Evolutionary conservation across 78 protist genomes (phyloP), one percentile per base, ranked within the genome.

Genomic region (Bodo saltans): DNA sequence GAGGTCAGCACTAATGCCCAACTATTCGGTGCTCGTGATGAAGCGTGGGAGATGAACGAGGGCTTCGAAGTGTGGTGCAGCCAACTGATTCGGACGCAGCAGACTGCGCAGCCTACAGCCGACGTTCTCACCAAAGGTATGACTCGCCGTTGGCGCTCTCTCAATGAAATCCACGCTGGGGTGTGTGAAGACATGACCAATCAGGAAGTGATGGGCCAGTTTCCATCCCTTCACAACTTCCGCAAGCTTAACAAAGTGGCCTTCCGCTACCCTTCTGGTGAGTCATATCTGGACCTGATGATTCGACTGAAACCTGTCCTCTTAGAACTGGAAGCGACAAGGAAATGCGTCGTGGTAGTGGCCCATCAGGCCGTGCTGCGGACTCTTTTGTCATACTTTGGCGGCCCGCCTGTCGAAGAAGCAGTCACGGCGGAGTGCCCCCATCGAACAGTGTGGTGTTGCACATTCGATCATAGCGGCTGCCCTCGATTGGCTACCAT

Each of bases 111-210:
- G 1, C 0, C 38, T 25, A 0, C 42, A n/a, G 37, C 17, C 40
- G 35, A 39, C n/a, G n/a, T n/a, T n/a, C 34, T 29, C 29, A 71
- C 30, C 74, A 68, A 81, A 34, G 28, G 30, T 34, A 37, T 33
- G 72, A n/a, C n/a, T n/a, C n/a, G n/a, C n/a, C 69, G n/a, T 3
- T 91, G 90, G 91, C n/a, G 88, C 26, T 90, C 92, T n/a, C 88
- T 93, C 67, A 96, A 94, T 70, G 97, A 96, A 85, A 90, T 96
- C 72, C 90, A 92, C 60, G 97, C 96, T 1, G 98, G 98, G 42
- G 72, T 81, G 40, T 95, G 96, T 74, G 97, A 96, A 37, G 96
- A 94, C 37, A 42, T 96, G 95, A 95, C 98, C 26, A 90, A 93
- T 73, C 92, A 90, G n/a, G 96, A 95, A 38, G 78, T 94, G 38